Conservation (phyloP, 768 basidiomycete species). For the Lactarius psammicola region DNA sequence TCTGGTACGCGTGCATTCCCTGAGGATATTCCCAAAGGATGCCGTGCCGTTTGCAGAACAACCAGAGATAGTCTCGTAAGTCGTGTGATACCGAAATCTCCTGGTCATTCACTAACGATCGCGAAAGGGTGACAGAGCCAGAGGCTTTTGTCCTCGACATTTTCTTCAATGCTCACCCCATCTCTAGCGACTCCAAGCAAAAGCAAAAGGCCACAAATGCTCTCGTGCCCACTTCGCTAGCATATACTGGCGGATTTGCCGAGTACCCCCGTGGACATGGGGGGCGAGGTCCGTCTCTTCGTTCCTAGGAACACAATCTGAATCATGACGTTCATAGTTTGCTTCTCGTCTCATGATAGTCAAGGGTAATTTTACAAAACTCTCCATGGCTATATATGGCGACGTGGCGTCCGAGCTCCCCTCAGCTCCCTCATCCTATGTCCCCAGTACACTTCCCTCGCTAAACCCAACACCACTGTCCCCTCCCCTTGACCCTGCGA, state of each 20-base stretch:
- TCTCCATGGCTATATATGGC: conserved; percentile 63
- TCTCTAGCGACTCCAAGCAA: conserved; percentile 47
- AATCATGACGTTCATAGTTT: conserved; percentile 46
- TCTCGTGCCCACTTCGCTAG: conserved; percentile 66
- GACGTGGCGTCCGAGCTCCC: conserved; percentile 51
- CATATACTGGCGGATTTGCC: conserved; percentile 65
- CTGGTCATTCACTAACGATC: background rate
- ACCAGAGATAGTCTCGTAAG: conserved; percentile 64
- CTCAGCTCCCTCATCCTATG: conserved; percentile 40
- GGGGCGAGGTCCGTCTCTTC: conserved; percentile 51
- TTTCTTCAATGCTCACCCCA: conserved; percentile 69
- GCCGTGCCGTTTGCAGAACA: conserved; percentile 58
- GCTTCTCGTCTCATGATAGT: conserved; percentile 79
- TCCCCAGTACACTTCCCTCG: conserved; percentile 42
- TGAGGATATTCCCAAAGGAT: conserved; percentile 69
- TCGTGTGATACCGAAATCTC: conserved; percentile 15
- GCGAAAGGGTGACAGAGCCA: conserved; percentile 62
- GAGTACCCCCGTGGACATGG: conserved; percentile 73
- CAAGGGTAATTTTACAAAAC: conserved; percentile 64
- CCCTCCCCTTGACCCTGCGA: conserved; percentile 57
- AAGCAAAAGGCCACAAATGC: conserved; percentile 68
- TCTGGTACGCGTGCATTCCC: conserved; percentile 63
- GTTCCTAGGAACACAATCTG: conserved; percentile 9
- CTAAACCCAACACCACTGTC: conserved; percentile 44
- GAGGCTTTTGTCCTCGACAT: conserved; percentile 71